phyloP scores from a whole-genome alignment of 2,329 filamentous ascomycete genomes.

The Knoxdaviesia capensis region DNA sequence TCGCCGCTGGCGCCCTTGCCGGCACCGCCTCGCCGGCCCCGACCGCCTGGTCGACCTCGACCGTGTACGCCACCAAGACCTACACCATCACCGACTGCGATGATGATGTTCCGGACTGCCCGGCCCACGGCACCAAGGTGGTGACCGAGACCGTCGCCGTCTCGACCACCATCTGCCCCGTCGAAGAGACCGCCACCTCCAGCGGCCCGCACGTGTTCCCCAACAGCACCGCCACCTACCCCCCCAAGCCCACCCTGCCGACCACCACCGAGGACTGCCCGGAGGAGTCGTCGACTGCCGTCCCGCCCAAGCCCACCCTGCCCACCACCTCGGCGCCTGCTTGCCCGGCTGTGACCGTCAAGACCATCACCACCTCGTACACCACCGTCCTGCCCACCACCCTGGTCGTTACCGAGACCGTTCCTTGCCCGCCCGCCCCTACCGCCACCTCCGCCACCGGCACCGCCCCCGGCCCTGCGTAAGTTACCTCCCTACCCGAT shows the following conservation, averaged over 20 bases:
- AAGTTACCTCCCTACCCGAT: constrained; percentile 5
- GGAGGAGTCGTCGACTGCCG: constrained; percentile 3
- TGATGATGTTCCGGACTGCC: constrained; percentile 42
- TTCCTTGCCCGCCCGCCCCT: constrained; percentile 17
- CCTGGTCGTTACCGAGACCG: constrained; percentile 20
- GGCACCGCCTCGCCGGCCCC: constrained; percentile 9
- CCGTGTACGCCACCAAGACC: constrained; percentile 36
- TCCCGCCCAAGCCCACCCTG: constrained; percentile 6
- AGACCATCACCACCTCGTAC: constrained; percentile 32
- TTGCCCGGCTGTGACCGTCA: constrained; percentile 19
- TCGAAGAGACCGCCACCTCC: constrained; percentile 5
- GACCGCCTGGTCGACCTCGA: constrained; percentile 24
- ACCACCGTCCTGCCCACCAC: constrained; percentile 34
- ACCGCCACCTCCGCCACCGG: constrained; percentile 10
- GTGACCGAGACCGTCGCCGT: constrained; percentile 16
- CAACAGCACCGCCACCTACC: constrained; percentile 5
- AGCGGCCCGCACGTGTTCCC: constrained; percentile 3
- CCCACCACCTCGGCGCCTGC: constrained; percentile 8
- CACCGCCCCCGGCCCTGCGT: constrained; percentile 15
- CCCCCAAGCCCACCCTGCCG: constrained; percentile 3
- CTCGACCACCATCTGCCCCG: constrained; percentile 20
- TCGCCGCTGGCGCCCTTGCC: constrained; percentile 26
- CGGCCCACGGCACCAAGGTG: constrained; percentile 17
- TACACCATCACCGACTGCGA: constrained; percentile 42
- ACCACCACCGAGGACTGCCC: constrained; percentile 4